These are phyloP conservation scores for Tylopilus vinaceipallidus DNA, from an alignment of 768 basidiomycete species.

Conservation along the genomic window DNA sequence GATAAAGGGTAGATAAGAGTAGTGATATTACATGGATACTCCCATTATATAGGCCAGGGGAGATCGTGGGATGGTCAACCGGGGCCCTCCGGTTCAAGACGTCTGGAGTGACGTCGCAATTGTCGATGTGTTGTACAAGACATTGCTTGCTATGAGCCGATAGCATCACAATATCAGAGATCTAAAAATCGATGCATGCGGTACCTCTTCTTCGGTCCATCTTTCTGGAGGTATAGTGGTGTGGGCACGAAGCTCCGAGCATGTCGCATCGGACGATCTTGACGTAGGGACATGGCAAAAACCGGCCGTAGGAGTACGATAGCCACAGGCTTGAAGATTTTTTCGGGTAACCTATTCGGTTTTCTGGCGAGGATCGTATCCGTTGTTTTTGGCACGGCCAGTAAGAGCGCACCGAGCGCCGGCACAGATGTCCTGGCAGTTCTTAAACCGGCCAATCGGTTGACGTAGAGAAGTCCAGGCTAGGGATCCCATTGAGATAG, in stretches of 20 bases:
- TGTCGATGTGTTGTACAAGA: background rate
- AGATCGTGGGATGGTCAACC: too few relatives aligned
- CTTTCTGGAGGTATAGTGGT: background rate
- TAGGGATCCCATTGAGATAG: background rate
- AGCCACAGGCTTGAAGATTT: background rate
- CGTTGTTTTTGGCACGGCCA: background rate
- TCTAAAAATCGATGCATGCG: constrained; percentile 1
- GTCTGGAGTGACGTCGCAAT: background rate
- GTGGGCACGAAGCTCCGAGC: constrained; percentile 11
- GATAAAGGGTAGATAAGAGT: too few relatives aligned
- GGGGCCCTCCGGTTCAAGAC: too few relatives aligned
- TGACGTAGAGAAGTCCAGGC: too few relatives aligned
- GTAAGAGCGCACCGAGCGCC: background rate
- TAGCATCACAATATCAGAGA: constrained; percentile 2
- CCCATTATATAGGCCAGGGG: too few relatives aligned
- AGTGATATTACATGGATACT: background rate
- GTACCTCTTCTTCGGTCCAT: background rate
- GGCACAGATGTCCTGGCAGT: too few relatives aligned
- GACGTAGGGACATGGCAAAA: background rate
- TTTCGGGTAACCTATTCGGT: background rate
- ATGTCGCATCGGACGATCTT: constrained; percentile 13
- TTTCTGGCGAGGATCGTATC: background rate
- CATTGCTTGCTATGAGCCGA: background rate
- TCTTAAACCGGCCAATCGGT: too few relatives aligned
- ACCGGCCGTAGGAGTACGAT: background rate